phyloP scores from a whole-genome alignment of 208 protist genomes.

The Acanthamoeba triangularis region DNA sequence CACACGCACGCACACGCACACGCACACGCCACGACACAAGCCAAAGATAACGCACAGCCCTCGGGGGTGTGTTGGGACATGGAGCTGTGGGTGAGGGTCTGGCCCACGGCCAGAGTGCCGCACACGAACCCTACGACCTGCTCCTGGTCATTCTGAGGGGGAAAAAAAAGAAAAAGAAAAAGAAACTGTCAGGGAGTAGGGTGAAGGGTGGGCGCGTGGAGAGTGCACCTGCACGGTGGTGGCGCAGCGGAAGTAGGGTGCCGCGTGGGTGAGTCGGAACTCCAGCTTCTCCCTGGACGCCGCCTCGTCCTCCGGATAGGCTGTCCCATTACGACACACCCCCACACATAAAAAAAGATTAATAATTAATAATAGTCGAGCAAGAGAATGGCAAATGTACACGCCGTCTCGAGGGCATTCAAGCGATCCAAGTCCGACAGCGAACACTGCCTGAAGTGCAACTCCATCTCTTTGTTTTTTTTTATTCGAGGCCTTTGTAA shows the following conservation, averaged over 20 bases:
- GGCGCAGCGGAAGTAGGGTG: slow-evolving; percentile 1
- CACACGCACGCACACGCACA: not conserved
- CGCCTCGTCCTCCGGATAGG: slow-evolving; percentile 7
- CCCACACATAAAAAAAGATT: not conserved
- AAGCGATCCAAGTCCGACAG: not conserved
- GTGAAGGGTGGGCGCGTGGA: not conserved
- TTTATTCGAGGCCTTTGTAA: too few relatives aligned
- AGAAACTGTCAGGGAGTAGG: not conserved
- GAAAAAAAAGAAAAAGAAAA: too few relatives aligned
- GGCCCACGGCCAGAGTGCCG: not conserved
- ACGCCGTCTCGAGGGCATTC: not conserved
- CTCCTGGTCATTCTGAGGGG: not conserved
- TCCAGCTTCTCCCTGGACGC: not conserved
- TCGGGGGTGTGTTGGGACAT: slow-evolving; percentile 16
- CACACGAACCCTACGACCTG: slow-evolving; percentile 4
- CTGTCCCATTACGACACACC: not conserved
- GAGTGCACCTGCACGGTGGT: not conserved
- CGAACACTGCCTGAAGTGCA: not conserved
- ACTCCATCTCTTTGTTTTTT: not conserved
- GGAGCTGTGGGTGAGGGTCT: slow-evolving; percentile 5
- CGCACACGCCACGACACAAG: not conserved
- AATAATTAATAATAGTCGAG: not conserved
- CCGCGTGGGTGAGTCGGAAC: not conserved
- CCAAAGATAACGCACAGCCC: not conserved
- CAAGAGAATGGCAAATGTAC: not conserved